Conservation (phyloP, 2,329 filamentous ascomycete genomes). For the Aureobasidium uvarum region DNA sequence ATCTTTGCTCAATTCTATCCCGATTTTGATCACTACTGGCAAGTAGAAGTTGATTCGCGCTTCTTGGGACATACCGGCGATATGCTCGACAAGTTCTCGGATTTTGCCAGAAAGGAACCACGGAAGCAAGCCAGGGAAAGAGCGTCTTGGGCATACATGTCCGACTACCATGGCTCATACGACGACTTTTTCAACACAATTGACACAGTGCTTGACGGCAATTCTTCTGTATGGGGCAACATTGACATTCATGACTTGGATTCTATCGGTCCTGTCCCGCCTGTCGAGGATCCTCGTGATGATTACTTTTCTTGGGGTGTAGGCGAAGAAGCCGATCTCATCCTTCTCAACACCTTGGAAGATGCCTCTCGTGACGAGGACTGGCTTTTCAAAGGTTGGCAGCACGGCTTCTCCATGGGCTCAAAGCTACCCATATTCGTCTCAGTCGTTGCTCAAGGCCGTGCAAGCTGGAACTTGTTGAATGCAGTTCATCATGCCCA, state of each 20-base stretch:
- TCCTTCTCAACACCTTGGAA: conserved; percentile 28
- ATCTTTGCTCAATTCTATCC: conserved; percentile 71
- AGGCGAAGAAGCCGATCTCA: conserved; percentile 78
- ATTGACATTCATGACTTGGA: conserved; percentile 48
- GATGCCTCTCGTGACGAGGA: conserved; percentile 29
- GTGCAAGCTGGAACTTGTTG: conserved; percentile 38
- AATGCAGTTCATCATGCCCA: conserved; percentile 40
- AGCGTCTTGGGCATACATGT: conserved; percentile 54
- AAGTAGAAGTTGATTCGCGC: conserved; percentile 78
- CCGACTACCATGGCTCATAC: conserved; percentile 51
- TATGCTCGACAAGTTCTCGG: conserved; percentile 62
- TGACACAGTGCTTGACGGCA: conserved; percentile 36
- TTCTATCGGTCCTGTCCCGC: conserved; percentile 69
- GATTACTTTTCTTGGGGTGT: conserved; percentile 83
- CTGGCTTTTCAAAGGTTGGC: conserved; percentile 41
- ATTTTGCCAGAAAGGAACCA: conserved; percentile 54
- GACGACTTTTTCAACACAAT: conserved; percentile 40
- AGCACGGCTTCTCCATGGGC: conserved; percentile 35
- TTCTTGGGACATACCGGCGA: conserved; percentile 77
- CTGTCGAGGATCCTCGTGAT: conserved; percentile 60
- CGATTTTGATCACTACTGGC: conserved; percentile 74
- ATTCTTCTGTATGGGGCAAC: conserved; percentile 41
- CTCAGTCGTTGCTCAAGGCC: conserved; percentile 42
- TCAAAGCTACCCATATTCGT: conserved; percentile 37
- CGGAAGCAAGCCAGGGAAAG: conserved; percentile 58